Base-by-base conservation (phyloP, 2,329 filamentous ascomycete species). In the Fusarium pseudoanthophilum region DNA sequence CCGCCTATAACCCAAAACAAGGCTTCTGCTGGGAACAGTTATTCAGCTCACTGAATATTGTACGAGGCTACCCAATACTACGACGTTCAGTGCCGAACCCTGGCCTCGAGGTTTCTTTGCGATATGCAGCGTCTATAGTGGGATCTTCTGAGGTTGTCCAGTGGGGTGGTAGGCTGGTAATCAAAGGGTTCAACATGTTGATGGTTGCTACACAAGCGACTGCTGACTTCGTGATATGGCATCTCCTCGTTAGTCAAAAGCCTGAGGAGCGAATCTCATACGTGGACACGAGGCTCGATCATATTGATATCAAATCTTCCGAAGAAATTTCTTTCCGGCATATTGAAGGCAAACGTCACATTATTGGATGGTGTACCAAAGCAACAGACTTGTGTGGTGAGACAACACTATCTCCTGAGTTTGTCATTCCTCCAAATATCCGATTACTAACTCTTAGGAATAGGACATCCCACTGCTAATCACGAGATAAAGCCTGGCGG, bases 351-450 rank as follows among this genome's bases (percentile, higher is more conserved):
- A 72, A 58, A 16, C 60, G 70, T 1, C 70, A 72, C 11, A 24
- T 72, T 8, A 13, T 72, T 9, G 70, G 70, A 11, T 72, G 68
- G 70, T 69, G 68, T 26, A 8, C 51, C 5, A 59, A 61, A 59
- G 60, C 52, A 1, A 72, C 52, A 26, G 60, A 72, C 18, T 16
- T 34, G 3, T 72, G 59, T 16, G 70, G 70, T 71, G 14, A 51
- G 63, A 13, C 11, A n/a, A 14, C 10, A 8, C 11, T 6, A 0
- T 40, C 11, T 30, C 10, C 7, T 20, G 26, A 6, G 26, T 40
- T 32, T n/a, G 2, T 15, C 14, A 0, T 32, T 15, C 3, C 13
- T 8, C 13, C 7, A 34, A 37, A 18, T 4, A 21, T 5, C 10
- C 5, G 10, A 5, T 18, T 11, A 13, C 32, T 52, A 4, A 26